Percentiles rank a stretch among this genome's conserved stretches.
phyloP scores from a whole-genome alignment of 2,329 filamentous ascomycete genomes.

The Colletotrichum agaves region DNA sequence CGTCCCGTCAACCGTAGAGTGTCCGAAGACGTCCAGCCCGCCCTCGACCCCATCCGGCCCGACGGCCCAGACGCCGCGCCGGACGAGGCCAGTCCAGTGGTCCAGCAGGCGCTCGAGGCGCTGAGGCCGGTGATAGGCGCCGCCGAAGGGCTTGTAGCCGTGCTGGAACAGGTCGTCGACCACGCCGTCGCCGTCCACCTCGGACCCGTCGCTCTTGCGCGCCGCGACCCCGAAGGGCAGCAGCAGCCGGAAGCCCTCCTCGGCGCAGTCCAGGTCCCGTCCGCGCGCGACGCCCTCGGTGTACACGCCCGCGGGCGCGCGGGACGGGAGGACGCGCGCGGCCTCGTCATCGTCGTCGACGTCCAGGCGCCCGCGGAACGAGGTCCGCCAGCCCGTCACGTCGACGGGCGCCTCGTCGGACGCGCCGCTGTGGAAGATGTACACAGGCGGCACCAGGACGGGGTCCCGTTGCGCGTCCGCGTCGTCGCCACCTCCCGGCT shows the following conservation, averaged over 20 bases:
- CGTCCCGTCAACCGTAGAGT: background rate
- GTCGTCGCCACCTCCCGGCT: background rate
- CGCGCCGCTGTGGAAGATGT: slow-evolving; percentile 42
- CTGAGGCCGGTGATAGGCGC: slow-evolving; percentile 40
- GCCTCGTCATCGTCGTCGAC: background rate
- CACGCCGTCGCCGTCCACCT: slow-evolving; percentile 30
- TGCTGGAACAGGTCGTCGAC: slow-evolving; percentile 47
- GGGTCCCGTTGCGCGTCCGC: background rate
- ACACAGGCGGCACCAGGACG: slow-evolving; percentile 41
- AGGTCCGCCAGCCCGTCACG: slow-evolving; percentile 8
- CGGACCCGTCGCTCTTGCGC: slow-evolving; percentile 43
- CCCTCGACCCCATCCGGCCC: slow-evolving; percentile 1
- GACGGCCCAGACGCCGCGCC: background rate
- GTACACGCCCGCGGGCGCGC: slow-evolving; percentile 42
- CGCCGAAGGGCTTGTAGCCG: slow-evolving; percentile 47
- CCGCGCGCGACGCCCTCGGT: slow-evolving; percentile 41
- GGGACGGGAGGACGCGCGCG: slow-evolving; percentile 32
- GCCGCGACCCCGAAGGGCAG: slow-evolving; percentile 41
- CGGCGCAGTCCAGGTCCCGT: slow-evolving; percentile 38
- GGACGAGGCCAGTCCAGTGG: background rate
- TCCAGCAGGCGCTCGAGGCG: background rate
- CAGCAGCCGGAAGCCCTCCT: slow-evolving; percentile 45
- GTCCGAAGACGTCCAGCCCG: background rate
- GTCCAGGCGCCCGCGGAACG: slow-evolving; percentile 3
- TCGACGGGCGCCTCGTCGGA: background rate